Conservation (phyloP, 2,329 filamentous ascomycete species). For the Fusarium xyrophilum region DNA sequence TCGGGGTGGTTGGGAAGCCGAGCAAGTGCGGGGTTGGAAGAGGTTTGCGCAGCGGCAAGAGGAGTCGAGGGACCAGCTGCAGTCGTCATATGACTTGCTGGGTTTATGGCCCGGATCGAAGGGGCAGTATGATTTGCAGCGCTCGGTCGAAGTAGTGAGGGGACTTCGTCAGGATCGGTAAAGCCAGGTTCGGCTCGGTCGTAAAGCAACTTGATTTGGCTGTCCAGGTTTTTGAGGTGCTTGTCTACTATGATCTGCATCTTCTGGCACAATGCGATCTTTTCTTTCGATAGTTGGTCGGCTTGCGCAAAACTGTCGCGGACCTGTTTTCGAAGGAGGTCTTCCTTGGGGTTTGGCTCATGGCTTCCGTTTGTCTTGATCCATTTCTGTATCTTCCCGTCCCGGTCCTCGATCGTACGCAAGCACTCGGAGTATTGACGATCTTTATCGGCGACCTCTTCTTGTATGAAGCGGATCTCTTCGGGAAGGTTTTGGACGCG, state of each 20-base stretch:
- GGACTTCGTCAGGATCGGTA: constrained; percentile 67
- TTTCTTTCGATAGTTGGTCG: constrained; percentile 76
- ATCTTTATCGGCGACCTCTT: constrained; percentile 84
- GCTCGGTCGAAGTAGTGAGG: constrained; percentile 66
- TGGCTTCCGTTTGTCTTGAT: constrained; percentile 79
- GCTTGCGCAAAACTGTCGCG: constrained; percentile 72
- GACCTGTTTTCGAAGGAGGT: constrained; percentile 69
- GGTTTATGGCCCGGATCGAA: constrained; percentile 52
- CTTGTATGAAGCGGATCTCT: constrained; percentile 82
- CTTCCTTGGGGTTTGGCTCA: constrained; percentile 77
- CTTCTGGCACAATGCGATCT: constrained; percentile 73
- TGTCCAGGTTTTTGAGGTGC: constrained; percentile 67
- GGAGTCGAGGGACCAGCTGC: constrained; percentile 39
- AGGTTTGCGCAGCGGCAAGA: constrained; percentile 39
- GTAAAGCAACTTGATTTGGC: constrained; percentile 67
- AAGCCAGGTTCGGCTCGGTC: constrained; percentile 68
- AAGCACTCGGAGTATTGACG: constrained; percentile 72
- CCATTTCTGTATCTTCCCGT: constrained; percentile 79
- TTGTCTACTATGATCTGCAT: constrained; percentile 66
- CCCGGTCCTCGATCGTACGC: constrained; percentile 73
- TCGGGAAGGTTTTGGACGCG: constrained; percentile 79
- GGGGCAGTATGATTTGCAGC: constrained; percentile 58
- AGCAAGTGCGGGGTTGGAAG: constrained; percentile 52
- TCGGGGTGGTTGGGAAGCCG: constrained; percentile 55
- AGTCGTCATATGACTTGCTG: constrained; percentile 47